phyloP scores from a whole-genome alignment of 768 basidiomycete genomes.

The Butyriboletus loyo region DNA sequence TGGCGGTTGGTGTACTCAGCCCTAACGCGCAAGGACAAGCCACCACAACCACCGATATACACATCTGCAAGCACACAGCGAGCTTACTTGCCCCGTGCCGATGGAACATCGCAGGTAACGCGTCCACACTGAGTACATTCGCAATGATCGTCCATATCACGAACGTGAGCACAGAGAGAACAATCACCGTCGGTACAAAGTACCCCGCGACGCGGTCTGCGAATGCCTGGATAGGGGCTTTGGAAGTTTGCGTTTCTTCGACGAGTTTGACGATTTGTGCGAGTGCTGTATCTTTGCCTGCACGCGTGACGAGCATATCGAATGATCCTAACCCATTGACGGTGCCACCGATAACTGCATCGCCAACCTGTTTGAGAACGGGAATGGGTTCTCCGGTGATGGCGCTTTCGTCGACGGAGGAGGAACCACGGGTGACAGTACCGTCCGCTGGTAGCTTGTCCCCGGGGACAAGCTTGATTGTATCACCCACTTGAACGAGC shows the following conservation, averaged over 20 bases:
- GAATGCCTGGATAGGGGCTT: conserved; percentile 97
- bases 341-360: conserved; percentile 92
- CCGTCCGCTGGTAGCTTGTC: conserved; percentile 98
- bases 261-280: conserved; percentile 96
- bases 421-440: conserved; percentile 79
- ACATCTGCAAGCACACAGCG: conserved; percentile 92
- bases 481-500: conserved; percentile 91
- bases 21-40: conserved; percentile 98
- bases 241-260: conserved; percentile 96
- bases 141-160: conserved; percentile 78
- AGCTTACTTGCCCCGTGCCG: conserved; percentile 79
- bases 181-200: conserved; percentile 91
- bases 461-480: conserved; percentile 90
- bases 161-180: conserved; percentile 80
- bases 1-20: conserved; percentile 93
- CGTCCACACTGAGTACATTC: conserved; percentile 48
- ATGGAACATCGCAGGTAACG: conserved; percentile 82
- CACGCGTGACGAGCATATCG: conserved; percentile 92
- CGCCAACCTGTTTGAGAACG: conserved; percentile 78
- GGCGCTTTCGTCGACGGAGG: conserved; percentile 92
- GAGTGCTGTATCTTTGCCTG: conserved; percentile 94
- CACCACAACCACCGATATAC: conserved; percentile 96
- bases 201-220: conserved; percentile 92
- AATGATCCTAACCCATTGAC: conserved; percentile 97
- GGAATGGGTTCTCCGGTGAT: conserved; percentile 94